phyloP scores from a whole-genome alignment of 1,284 basidiomycete species.

The Filobasidium uniguttulatum region DNA sequence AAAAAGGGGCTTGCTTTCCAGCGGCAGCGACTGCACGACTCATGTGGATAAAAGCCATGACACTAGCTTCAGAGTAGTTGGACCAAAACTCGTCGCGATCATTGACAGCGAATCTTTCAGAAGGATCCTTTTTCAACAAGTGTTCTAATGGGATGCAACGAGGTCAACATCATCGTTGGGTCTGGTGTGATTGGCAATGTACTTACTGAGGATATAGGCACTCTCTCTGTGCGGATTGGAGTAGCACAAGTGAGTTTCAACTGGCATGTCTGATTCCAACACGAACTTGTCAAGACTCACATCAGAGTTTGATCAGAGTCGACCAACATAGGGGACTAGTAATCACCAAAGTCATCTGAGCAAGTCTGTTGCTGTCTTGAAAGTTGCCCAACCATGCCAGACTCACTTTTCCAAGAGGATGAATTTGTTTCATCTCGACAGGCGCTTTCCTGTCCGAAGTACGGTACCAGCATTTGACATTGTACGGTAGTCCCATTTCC shows the following conservation, averaged over 20 bases:
- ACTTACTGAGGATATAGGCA: not conserved
- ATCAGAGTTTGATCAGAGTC: constrained; percentile 11
- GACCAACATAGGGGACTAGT: constrained; percentile 8
- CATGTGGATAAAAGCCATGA: constrained; percentile 15
- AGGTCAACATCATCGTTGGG: too few species aligned
- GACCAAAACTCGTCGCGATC: constrained; percentile 7
- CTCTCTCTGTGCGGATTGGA: not conserved
- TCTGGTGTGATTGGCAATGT: too few species aligned
- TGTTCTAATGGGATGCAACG: constrained; percentile 5
- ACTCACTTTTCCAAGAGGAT: constrained; percentile 15
- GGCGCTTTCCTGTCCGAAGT: constrained; percentile 7
- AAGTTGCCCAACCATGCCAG: not conserved
- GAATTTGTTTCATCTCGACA: constrained; percentile 10
- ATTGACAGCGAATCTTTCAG: not conserved
- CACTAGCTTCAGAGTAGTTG: constrained; percentile 12
- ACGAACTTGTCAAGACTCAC: constrained; percentile 3
- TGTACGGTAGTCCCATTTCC: constrained; percentile 12
- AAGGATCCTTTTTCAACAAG: constrained; percentile 5
- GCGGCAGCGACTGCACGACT: constrained; percentile 1
- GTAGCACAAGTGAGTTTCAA: not conserved
- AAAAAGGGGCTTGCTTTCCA: constrained; percentile 10
- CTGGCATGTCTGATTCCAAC: not conserved
- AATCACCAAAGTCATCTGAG: not conserved
- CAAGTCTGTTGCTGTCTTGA: too few species aligned
- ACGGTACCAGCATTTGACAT: constrained; percentile 13